Evolutionary conservation across 192 early-diverging fungal genomes (phyloP), one percentile per base, ranked within the genome.

Genomic region (Backusella tarrabulga): DNA sequence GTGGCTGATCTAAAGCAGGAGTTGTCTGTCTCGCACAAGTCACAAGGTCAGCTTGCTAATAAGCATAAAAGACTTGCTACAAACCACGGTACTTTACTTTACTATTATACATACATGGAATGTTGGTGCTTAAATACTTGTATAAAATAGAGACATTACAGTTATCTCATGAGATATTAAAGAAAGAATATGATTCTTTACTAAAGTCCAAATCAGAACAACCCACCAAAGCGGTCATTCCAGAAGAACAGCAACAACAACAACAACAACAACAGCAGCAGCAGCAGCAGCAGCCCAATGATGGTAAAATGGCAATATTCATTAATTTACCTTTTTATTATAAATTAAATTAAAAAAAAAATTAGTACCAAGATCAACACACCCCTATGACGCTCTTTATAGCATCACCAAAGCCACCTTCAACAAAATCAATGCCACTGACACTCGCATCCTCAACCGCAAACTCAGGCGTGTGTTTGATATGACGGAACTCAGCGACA

Each of bases 391-490:
- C 23, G 21, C 42, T 7, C 74, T 75, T 6, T 66, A 67, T 8
- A 36, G 42, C 32, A 32, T 75, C n/a, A 44, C 66, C 34, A 36
- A 67, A 34, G 41, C 67, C 8, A 67, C 71, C 0, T 41, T 72
- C 6, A 29, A 72, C 42, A 72, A 85, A 3, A 67, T 90, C 17
- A 75, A 81, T n/a, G 81, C 80, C 1, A 88, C 89, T 0, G 89
- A 90, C 29, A 86, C 85, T 19, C 77, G 88, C 38, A 83, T 87
- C 14, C 44, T 90, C 41, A 90, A 88, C 42, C 80, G 87, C 8
- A 73, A 83, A 46, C 75, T 90, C 14, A 82, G 78, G 29, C 80
- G 87, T 34, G 79, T 85, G 11, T 90, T 90, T 77, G 89, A 90
- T 71, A 90, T 90, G 67, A 79, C 84, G 6, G 87, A 88, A 32